Percentiles rank a stretch among this genome's conserved stretches.
These are phyloP conservation scores for Pichia cactophila DNA, from an alignment of 1,139 yeast genomes.

Conservation along the genomic window DNA sequence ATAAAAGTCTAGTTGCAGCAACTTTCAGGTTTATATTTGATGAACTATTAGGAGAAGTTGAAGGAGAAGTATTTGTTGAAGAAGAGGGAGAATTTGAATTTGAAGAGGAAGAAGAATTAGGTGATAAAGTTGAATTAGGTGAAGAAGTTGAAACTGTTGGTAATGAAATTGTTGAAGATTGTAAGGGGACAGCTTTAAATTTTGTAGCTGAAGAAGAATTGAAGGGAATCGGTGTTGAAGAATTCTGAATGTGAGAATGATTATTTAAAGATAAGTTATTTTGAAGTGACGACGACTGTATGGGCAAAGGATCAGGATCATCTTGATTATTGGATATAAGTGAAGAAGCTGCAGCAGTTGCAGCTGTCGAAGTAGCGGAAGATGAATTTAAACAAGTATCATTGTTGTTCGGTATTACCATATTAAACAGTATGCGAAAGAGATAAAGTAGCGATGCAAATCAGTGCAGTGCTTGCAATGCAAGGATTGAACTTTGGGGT, in stretches of 20 bases:
- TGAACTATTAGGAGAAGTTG: constrained; percentile 5
- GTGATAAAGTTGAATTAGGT: not conserved
- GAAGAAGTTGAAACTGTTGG: not conserved
- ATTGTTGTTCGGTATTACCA: constrained; percentile 1
- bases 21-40: constrained; percentile 13
- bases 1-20: not conserved
- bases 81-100: constrained; percentile 27
- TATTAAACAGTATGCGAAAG: not conserved
- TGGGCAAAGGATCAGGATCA: constrained; percentile 30
- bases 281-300: constrained; percentile 13
- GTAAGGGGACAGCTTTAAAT: not conserved
- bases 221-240: not conserved
- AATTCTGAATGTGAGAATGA: not conserved
- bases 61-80: constrained; percentile 5
- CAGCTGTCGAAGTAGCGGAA: constrained; percentile 37
- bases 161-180: not conserved
- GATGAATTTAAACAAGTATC: constrained; percentile 3
- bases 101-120: constrained; percentile 6
- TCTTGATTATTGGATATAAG: constrained; percentile 15
- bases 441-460: not conserved
- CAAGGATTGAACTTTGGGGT: no score
- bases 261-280: not conserved
- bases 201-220: not conserved
- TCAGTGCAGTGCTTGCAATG: no score
- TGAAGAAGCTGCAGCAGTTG: constrained; percentile 35